Conservation (phyloP, 2,329 filamentous ascomycete species). For the Clonostachys sp. region DNA sequence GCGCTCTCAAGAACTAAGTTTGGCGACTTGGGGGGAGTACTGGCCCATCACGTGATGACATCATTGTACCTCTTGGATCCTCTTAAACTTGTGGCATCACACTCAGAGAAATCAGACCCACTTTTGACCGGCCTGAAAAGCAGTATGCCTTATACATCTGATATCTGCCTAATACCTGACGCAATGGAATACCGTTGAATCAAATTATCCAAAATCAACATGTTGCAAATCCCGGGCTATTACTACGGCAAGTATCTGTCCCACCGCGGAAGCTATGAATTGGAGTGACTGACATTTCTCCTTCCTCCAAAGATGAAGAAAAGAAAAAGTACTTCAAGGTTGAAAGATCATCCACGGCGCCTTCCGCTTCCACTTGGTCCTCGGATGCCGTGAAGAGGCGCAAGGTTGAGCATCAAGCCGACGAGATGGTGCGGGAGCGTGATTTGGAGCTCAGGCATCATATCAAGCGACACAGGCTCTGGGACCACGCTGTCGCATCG, state of each 20-base stretch:
- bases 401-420: slow-evolving; percentile 34
- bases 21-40: too few relatives aligned
- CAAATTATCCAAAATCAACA: slow-evolving; percentile 5
- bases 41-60: too few relatives aligned
- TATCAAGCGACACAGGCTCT: slow-evolving; percentile 28
- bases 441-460: slow-evolving; percentile 25
- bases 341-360: slow-evolving; percentile 50
- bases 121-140: too few relatives aligned
- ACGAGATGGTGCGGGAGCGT: slow-evolving; percentile 14
- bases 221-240: slow-evolving; percentile 44
- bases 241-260: slow-evolving; percentile 39
- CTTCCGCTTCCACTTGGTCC: slow-evolving; percentile 47
- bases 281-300: neutral
- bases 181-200: too few relatives aligned
- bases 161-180: too few relatives aligned
- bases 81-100: too few relatives aligned
- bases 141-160: too few relatives aligned
- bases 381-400: slow-evolving; percentile 54
- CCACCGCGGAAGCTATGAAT: neutral
- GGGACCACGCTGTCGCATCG: slow-evolving; percentile 22
- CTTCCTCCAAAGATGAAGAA: slow-evolving; percentile 33
- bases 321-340: slow-evolving; percentile 68
- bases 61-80: too few relatives aligned
- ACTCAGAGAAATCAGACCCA: too few relatives aligned
- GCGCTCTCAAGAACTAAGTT: too few relatives aligned